phyloP scores from a whole-genome alignment of 495 filamentous ascomycete genomes.

The Platismatia glauca region DNA sequence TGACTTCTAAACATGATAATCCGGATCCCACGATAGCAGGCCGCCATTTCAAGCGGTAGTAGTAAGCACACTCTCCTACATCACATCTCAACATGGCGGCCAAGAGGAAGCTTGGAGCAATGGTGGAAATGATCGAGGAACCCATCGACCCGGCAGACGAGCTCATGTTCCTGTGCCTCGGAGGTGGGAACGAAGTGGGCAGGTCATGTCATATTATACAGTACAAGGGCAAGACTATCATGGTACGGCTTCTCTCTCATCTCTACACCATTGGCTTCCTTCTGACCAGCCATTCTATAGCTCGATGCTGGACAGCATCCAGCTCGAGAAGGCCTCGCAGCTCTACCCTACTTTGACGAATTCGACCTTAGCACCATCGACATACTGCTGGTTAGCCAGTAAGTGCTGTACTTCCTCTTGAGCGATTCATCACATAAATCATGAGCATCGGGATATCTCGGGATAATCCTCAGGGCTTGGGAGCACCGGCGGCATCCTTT shows the following conservation, averaged over 20 bases:
- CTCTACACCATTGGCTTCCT: neutral
- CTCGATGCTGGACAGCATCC: constrained; percentile 96
- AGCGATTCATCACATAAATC: neutral
- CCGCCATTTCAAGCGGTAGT: neutral
- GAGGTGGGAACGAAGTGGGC: constrained; percentile 94
- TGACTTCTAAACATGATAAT: too few species aligned
- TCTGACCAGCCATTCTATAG: constrained; percentile 38
- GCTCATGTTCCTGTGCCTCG: constrained; percentile 84
- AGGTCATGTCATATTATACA: constrained; percentile 95
- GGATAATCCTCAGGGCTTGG: neutral
- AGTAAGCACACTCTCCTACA: neutral
- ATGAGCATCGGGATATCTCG: neutral
- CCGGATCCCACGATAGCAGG: too few species aligned
- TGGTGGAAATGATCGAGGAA: constrained; percentile 50
- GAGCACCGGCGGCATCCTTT: neutral
- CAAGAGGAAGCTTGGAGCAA: constrained; percentile 64
- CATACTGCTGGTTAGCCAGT: constrained; percentile 96
- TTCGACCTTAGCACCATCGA: constrained; percentile 97
- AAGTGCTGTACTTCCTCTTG: constrained; percentile 40
- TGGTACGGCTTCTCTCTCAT: constrained; percentile 50
- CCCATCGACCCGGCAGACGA: constrained; percentile 75
- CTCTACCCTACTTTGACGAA: constrained; percentile 94
- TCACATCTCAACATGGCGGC: constrained; percentile 48
- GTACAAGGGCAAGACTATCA: constrained; percentile 98
- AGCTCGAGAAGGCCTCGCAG: constrained; percentile 89